Percentiles rank a stretch among this genome's conserved stretches.
phyloP scores from a whole-genome alignment of 495 filamentous ascomycete species.

The Monascus purpureus region DNA sequence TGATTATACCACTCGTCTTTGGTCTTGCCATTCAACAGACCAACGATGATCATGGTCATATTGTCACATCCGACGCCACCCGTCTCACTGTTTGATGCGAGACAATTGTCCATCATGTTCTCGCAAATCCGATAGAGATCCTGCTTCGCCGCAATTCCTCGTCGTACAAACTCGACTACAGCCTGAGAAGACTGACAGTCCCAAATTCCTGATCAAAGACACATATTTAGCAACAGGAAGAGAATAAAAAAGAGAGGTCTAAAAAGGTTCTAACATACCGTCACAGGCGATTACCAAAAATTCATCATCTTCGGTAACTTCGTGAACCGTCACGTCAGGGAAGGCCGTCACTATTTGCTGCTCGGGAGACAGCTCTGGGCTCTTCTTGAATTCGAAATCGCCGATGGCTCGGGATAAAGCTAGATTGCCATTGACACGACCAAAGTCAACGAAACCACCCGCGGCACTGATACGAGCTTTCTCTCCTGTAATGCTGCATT shows the following conservation, averaged over 20 bases:
- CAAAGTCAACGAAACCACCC: slow-evolving; percentile 96
- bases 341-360: slow-evolving; percentile 96
- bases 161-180: slow-evolving; percentile 89
- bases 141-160: slow-evolving; percentile 92
- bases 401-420: slow-evolving; percentile 96
- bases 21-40: slow-evolving; percentile 73
- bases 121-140: slow-evolving; percentile 86
- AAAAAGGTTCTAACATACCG: slow-evolving; percentile 39
- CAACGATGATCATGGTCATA: slow-evolving; percentile 95
- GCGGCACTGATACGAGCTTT: slow-evolving; percentile 92
- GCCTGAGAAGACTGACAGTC: slow-evolving; percentile 97
- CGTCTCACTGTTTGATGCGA: slow-evolving; percentile 92
- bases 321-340: slow-evolving; percentile 83
- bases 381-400: slow-evolving; percentile 99
- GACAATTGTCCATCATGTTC: slow-evolving; percentile 99
- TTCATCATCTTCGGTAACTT: slow-evolving; percentile 85
- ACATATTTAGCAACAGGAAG: background rate
- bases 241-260: background rate
- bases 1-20: slow-evolving; percentile 98
- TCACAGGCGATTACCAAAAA: slow-evolving; percentile 96
- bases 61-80: slow-evolving; percentile 98
- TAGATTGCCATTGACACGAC: slow-evolving; percentile 94
- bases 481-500: slow-evolving; percentile 47
- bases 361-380: slow-evolving; percentile 85
- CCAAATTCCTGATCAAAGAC: slow-evolving; percentile 97